Conservation (phyloP, 805 yeast genomes). For the Komagataella pseudopastoris region DNA sequence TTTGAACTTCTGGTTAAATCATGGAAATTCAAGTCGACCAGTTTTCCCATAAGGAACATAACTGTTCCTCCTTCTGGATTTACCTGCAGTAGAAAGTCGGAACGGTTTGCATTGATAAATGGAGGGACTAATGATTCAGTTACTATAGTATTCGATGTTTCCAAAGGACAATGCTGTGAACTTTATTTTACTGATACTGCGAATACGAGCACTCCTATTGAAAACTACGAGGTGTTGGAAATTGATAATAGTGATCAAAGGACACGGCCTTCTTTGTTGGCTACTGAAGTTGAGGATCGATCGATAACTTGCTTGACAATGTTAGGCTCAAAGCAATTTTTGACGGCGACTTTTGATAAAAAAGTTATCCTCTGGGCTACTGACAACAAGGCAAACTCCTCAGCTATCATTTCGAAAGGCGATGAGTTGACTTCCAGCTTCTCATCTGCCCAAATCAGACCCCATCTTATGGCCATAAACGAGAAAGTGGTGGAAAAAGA, state of each 20-base stretch:
- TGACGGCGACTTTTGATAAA: constrained; percentile 4
- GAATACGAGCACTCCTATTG: constrained; percentile 9
- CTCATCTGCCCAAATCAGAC: constrained; percentile 20
- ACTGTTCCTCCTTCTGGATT: constrained; percentile 19
- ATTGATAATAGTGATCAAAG: constrained; percentile 10
- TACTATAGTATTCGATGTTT: constrained; percentile 65
- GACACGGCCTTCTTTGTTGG: not conserved
- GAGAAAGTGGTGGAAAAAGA: constrained; percentile 15
- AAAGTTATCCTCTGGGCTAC: constrained; percentile 25
- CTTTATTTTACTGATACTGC: constrained; percentile 13
- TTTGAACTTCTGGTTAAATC: constrained; percentile 46
- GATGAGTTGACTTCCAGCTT: constrained; percentile 8
- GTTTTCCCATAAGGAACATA: constrained; percentile 35
- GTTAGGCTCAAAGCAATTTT: constrained; percentile 7
- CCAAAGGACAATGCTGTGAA: constrained; percentile 38
- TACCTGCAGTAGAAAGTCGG: constrained; percentile 18
- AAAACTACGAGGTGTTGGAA: constrained; percentile 12
- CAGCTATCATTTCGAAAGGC: constrained; percentile 9
- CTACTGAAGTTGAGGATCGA: not conserved
- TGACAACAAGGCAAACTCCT: constrained; percentile 17
- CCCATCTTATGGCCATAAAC: constrained; percentile 24
- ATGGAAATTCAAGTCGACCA: constrained; percentile 36
- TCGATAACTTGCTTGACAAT: constrained; percentile 6
- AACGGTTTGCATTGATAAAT: constrained; percentile 36
- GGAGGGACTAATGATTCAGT: constrained; percentile 56